Percentiles rank a stretch among this genome's conserved stretches.
These are phyloP conservation scores for Pisolithus albus DNA, from an alignment of 768 basidiomycete species.

Conservation along the genomic window DNA sequence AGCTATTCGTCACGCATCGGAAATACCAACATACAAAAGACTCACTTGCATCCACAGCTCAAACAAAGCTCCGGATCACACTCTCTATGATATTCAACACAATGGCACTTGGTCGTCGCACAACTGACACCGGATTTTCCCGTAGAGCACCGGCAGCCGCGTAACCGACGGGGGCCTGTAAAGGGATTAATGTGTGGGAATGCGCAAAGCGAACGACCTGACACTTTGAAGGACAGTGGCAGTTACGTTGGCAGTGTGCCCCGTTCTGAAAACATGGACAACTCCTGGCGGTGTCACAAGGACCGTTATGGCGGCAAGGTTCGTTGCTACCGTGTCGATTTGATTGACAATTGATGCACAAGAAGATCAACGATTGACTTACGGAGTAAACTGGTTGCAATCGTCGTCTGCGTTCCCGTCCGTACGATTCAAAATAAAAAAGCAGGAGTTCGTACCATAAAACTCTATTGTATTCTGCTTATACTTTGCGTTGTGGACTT, in stretches of 20 bases:
- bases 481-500: not conserved
- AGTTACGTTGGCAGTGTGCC: slow-evolving; percentile 51
- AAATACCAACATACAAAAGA: slow-evolving; percentile 1
- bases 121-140: slow-evolving; percentile 23
- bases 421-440: slow-evolving; percentile 12
- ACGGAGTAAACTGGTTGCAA: slow-evolving; percentile 7
- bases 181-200: no score
- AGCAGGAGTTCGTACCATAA: slow-evolving; percentile 15
- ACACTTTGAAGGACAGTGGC: slow-evolving; percentile 50
- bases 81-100: slow-evolving; percentile 44
- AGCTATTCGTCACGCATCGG: not conserved
- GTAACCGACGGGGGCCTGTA: slow-evolving; percentile 48
- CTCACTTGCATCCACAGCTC: slow-evolving; percentile 45
- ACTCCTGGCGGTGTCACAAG: slow-evolving; percentile 35
- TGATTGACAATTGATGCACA: not conserved
- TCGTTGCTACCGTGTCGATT: slow-evolving; percentile 26
- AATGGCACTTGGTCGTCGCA: slow-evolving; percentile 44
- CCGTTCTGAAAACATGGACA: slow-evolving; percentile 47
- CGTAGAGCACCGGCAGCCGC: slow-evolving; percentile 48
- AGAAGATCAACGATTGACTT: slow-evolving; percentile 11
- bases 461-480: slow-evolving; percentile 12
- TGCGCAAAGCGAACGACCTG: slow-evolving; percentile 6
- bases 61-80: slow-evolving; percentile 64
- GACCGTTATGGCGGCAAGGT: slow-evolving; percentile 53
- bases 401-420: slow-evolving; percentile 5